A percentile compares a stretch with the other conserved stretches of the same genome.
Conservation (phyloP, 176 grass and related monocot genomes). For the Pontederia paniculata region DNA sequence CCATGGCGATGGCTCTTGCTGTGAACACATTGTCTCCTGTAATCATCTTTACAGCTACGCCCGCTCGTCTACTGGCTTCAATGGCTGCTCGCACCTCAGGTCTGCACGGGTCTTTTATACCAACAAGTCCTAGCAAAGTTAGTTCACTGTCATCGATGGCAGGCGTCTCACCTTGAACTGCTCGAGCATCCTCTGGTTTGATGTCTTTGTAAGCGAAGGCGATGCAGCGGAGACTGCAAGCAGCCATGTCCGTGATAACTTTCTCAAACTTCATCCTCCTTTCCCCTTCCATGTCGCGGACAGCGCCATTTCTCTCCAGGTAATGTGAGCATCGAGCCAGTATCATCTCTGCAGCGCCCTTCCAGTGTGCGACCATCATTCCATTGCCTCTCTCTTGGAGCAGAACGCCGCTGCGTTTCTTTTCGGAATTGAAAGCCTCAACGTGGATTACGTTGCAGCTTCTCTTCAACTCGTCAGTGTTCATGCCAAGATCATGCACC, state of each 20-base stretch:
- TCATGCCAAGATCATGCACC: slow-evolving; percentile 40
- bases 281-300: slow-evolving; percentile 13
- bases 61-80: slow-evolving; percentile 31
- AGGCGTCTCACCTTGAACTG: neutral
- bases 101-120: slow-evolving; percentile 72
- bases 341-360: slow-evolving; percentile 85
- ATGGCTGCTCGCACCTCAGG: slow-evolving; percentile 54
- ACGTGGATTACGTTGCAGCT: slow-evolving; percentile 46
- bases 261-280: slow-evolving; percentile 28
- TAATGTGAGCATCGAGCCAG: slow-evolving; percentile 37
- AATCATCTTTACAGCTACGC: slow-evolving; percentile 81
- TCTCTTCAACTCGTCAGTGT: slow-evolving; percentile 24
- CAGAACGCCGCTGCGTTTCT: slow-evolving; percentile 73
- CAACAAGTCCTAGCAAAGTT: slow-evolving; percentile 56
- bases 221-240: slow-evolving; percentile 54
- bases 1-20: slow-evolving; percentile 54
- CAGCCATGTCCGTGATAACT: slow-evolving; percentile 52
- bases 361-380: slow-evolving; percentile 48
- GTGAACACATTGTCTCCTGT: slow-evolving; percentile 89
- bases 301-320: slow-evolving; percentile 14
- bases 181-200: neutral
- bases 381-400: slow-evolving; percentile 23
- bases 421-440: slow-evolving; percentile 88
- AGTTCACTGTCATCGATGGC: slow-evolving; percentile 43
- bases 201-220: slow-evolving; percentile 60